Base-by-base conservation (phyloP, 345 rosid species). In the Cochlearia excelsa region DNA sequence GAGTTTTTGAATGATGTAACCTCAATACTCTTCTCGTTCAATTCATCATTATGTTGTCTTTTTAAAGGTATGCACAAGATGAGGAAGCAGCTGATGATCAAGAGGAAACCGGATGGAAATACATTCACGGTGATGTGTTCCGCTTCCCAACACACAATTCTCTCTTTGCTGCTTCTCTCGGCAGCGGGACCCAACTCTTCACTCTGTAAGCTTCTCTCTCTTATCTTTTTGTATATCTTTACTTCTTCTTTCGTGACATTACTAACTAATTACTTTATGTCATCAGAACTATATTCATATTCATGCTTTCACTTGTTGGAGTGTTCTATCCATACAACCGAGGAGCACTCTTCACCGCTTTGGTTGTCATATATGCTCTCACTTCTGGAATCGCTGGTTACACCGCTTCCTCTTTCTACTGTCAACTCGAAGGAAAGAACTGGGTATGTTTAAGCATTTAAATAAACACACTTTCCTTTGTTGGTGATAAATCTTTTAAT, bases 91-190 rank as follows among this genome's bases (percentile, higher is more conserved):
- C 82, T 71, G 90, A 86, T 75, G 88, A 82, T 68, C 91, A 82
- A 63, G 95, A 90, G 51, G 95, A 89, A 75, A 86, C 82, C 40
- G 97, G 97, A 63, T 89, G 97, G 97, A 89, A 89, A 65, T 84
- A 87, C 79, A 82, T 89, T 60, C 88, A 78, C 35, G 88, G 92
- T 2, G 97, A 89, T 63, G 95, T 89, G 30, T 90, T 90, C 63
- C 78, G 93, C 9, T 90, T 77, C 69, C 97, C 97, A 2, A 78
- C 76, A 63, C 51, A 72, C 72, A 79, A 83, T 51, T 90, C 97
- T 51, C 59, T 90, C 9, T 80, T 90, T 75, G 81, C 95, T 30
- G 90, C 95, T 4, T 81, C 81, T 37, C 84, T 90, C 10, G 97
- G 97, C 27, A 78, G 88, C 30, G 97, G 95, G 7, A 68, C 87